phyloP scores from a whole-genome alignment of 768 basidiomycete species.

The Termitomyces titanicus region DNA sequence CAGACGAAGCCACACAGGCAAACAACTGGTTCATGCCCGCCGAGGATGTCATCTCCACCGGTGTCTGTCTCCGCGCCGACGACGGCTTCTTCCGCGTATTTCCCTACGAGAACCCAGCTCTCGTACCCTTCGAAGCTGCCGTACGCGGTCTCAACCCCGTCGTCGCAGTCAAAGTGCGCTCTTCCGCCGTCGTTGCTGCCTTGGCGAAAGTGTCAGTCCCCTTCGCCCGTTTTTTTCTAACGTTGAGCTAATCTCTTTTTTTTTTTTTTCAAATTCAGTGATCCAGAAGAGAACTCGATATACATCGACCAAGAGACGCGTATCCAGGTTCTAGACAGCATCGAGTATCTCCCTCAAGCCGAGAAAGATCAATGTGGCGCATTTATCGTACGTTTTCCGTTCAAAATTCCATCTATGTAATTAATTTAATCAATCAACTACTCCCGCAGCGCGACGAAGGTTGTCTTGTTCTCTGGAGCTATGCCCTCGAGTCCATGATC shows the following conservation, averaged over 20 bases:
- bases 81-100: slow-evolving; percentile 72
- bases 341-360: slow-evolving; percentile 63
- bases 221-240: background rate
- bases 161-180: slow-evolving; percentile 76
- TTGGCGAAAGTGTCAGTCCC: slow-evolving; percentile 62
- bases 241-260: background rate
- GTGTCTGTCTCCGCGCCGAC: slow-evolving; percentile 69
- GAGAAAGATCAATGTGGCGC: slow-evolving; percentile 90
- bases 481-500: slow-evolving; percentile 65
- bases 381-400: slow-evolving; percentile 56
- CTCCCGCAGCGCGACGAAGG: slow-evolving; percentile 58
- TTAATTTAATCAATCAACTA: background rate
- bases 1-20: slow-evolving; percentile 54
- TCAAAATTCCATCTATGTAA: background rate
- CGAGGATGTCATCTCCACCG: slow-evolving; percentile 66
- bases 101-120: slow-evolving; percentile 73
- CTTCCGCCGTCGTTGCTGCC: slow-evolving; percentile 74
- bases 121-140: slow-evolving; percentile 77
- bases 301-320: slow-evolving; percentile 78
- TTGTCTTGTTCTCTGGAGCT: slow-evolving; percentile 81
- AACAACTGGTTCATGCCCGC: slow-evolving; percentile 84
- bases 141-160: slow-evolving; percentile 76
- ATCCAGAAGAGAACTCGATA: slow-evolving; percentile 49
- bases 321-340: slow-evolving; percentile 77
- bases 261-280: slow-evolving; percentile 29